Base-by-base conservation (phyloP, 139 green algal species). In the Coelastrella sp. region DNA sequence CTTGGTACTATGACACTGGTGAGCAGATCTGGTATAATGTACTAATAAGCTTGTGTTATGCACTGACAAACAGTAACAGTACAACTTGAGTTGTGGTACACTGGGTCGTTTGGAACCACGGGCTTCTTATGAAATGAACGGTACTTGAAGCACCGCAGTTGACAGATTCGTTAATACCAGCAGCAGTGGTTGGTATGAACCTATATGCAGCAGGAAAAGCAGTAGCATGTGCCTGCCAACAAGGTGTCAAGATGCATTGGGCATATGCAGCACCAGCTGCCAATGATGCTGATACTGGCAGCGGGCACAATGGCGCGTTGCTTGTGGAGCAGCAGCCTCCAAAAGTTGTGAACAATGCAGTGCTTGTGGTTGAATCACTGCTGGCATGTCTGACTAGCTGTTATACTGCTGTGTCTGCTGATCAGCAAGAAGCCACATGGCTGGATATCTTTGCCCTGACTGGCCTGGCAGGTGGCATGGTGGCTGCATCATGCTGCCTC, bases 401-500 rank as follows among this genome's bases (percentile, higher is more conserved):
- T 70, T 14, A 8, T 63, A 8, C 14, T 58, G 27, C 10, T 20
- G 56, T 17, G 7, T 11, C 57, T 59, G 14, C 35, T 1, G 22
- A 88, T 75, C 90, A 79, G 59, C 56, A 61, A 66, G 89, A 91
- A 35, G 86, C 87, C 1, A 56, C 88, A 17, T 75, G 81, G 19
- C 25, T 72, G 15, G 90, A 93, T 60, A 84, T 94, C 25, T 66
- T 86, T 49, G 87, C 91, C 4, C 87, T 90, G 15, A 86, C 66
- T 0, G 84, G 87, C 7, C 87, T 95, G 10, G 87, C 92, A 59
- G 59, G 89, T n/a, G 93, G 92, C 63, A 93, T 90, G 80, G 59
- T 94, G 35, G 90, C 90, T 7, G 94, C 91, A 0, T 94, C 93
- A 3, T 94, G 93, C 91, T 95, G 90, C 84, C 80, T 94, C 4